Evolutionary conservation across 768 basidiomycete species (phyloP), one percentile per base, ranked within the genome.

Genomic region (Sarcomyxa edulis): DNA sequence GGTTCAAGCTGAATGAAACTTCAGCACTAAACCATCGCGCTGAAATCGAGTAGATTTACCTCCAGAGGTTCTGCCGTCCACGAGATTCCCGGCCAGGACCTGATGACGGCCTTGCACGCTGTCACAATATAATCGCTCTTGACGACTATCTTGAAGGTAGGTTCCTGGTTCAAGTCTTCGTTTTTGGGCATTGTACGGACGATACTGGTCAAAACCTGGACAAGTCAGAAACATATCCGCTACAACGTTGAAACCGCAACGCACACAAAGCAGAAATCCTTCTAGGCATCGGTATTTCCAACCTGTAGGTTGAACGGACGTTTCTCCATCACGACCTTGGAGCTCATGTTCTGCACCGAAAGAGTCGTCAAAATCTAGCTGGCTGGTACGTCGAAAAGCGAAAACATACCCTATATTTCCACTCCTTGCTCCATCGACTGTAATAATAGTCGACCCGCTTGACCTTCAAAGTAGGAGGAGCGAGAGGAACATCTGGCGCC

Each of bases 361-460:
- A 14, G 25, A 34, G 8, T 5, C n/a, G n/a, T n/a, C n/a, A n/a
- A n/a, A n/a, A n/a, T n/a, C n/a, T n/a, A n/a, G n/a, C n/a, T n/a
- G n/a, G n/a, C n/a, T n/a, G n/a, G n/a, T n/a, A n/a, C n/a, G n/a
- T n/a, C n/a, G n/a, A n/a, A 5, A n/a, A 24, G 14, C 16, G 7
- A 15, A 25, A 4, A 38, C 58, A 16, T 51, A 72, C 72, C 47
- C 61, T 59, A 48, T 80, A 78, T 56, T 75, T 77, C 76, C 76
- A 79, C 14, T 55, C 51, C 50, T 70, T 75, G 22, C 62, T 61
- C 76, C 76, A 77, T 43, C 65, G 57, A 49, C 72, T 76, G 53
- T 72, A 78, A 47, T 76, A 78, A 46, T 72, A 63, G 49, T 79
- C 78, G 30, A 79, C 69, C 2, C 74, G 72, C 51, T 79, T 78